Percentiles rank a stretch among this genome's conserved stretches.
Evolutionary conservation across 139 green algal genomes (phyloP).

Genomic region (Tetraselmis chui): DNA sequence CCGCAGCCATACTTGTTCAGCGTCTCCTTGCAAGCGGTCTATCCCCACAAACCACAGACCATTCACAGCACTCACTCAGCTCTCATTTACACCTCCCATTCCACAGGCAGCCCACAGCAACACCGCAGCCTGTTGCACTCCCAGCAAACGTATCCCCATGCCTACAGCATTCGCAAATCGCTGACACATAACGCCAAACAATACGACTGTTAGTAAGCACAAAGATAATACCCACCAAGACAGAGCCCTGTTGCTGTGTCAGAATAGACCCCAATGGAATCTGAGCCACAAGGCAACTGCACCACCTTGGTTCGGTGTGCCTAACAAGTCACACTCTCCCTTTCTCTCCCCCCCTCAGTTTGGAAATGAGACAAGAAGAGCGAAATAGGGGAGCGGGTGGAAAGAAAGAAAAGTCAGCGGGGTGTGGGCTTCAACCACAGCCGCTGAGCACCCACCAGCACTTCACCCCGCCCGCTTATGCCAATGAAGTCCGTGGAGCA

Average conservation of each 20-base stretch:
- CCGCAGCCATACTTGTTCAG: constrained; percentile 93
- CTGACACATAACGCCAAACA: no score
- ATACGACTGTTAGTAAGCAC: no score
- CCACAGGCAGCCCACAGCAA: background rate
- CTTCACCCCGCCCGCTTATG: constrained; percentile 42
- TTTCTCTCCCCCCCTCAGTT: background rate
- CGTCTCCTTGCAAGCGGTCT: constrained; percentile 32
- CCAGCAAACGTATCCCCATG: no score
- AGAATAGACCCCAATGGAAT: no score
- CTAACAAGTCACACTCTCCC: background rate
- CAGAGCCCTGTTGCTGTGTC: no score
- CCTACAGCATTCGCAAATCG: no score
- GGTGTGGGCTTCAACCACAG: no score
- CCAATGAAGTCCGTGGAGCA: constrained; percentile 80
- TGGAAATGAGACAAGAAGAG: background rate
- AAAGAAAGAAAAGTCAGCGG: no score
- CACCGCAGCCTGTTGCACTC: no score
- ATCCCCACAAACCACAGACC: constrained; percentile 2
- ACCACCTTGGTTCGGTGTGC: background rate
- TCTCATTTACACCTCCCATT: background rate
- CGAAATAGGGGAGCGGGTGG: background rate
- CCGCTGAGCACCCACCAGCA: constrained; percentile 36
- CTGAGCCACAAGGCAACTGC: no score
- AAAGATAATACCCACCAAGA: no score
- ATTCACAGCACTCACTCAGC: background rate